phyloP scores from a whole-genome alignment of 2,329 filamentous ascomycete genomes.

The Aspergillus ochraceus region DNA sequence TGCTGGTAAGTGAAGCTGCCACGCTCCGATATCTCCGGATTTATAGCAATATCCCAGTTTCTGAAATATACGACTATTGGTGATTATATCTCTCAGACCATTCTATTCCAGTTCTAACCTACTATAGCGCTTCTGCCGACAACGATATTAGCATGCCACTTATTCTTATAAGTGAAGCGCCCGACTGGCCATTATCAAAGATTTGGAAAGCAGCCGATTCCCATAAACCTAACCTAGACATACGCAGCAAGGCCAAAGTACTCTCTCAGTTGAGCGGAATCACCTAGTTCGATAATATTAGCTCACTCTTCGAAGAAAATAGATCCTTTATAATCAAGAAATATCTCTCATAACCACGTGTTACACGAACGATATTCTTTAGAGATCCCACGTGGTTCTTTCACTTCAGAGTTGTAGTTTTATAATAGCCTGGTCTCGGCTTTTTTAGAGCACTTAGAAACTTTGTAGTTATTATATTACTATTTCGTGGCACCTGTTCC shows the following conservation, averaged over 20 bases:
- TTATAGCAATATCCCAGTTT: conserved; percentile 32
- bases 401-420: conserved; percentile 19
- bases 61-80: conserved; percentile 31
- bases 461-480: conserved; percentile 15
- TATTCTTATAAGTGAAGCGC: conserved; percentile 36
- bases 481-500: conserved; percentile 20
- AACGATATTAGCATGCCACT: conserved; percentile 34
- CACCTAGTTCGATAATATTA: conserved; percentile 26
- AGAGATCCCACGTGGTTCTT: conserved; percentile 22
- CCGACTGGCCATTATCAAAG: conserved; percentile 25
- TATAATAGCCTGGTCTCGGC: conserved; percentile 20
- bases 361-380: conserved; percentile 17
- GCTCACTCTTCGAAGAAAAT: conserved; percentile 30
- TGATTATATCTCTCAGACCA: conserved; percentile 5
- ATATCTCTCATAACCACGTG: conserved; percentile 23
- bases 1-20: conserved; percentile 34
- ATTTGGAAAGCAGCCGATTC: conserved; percentile 19
- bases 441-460: conserved; percentile 20
- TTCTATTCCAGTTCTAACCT: neutral
- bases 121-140: conserved; percentile 14
- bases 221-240: conserved; percentile 9
- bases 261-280: conserved; percentile 26
- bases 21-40: conserved; percentile 31
- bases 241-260: conserved; percentile 23
- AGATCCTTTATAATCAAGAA: conserved; percentile 16